Conservation (phyloP, 805 yeast genomes). For the Wilhelminamyces savonicus region DNA sequence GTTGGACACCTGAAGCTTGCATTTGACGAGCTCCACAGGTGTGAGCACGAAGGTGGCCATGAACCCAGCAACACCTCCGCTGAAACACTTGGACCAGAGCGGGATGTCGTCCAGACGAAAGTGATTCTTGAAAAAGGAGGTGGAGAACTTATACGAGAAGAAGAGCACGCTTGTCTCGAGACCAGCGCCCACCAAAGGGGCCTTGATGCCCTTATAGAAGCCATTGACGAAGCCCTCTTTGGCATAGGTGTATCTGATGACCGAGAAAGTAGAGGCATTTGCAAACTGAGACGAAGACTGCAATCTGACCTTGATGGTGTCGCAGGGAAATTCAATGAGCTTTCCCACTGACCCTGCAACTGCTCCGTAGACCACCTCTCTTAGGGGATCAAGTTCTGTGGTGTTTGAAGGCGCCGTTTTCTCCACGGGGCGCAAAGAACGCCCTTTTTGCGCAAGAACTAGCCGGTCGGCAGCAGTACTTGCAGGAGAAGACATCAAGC, state of each 20-base stretch:
- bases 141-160: slow-evolving; percentile 46
- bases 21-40: slow-evolving; percentile 88
- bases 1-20: slow-evolving; percentile 70
- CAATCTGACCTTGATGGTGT: slow-evolving; percentile 82
- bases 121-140: slow-evolving; percentile 24
- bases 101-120: slow-evolving; percentile 20
- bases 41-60: slow-evolving; percentile 79
- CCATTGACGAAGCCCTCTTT: slow-evolving; percentile 70
- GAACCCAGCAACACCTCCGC: slow-evolving; percentile 83
- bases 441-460: too few species aligned
- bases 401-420: background rate
- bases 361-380: slow-evolving; percentile 45
- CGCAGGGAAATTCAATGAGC: slow-evolving; percentile 85
- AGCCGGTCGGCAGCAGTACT: too few species aligned
- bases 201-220: slow-evolving; percentile 70
- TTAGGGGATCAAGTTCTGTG: slow-evolving; percentile 10
- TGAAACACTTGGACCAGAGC: slow-evolving; percentile 41
- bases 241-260: slow-evolving; percentile 53
- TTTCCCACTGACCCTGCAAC: slow-evolving; percentile 81
- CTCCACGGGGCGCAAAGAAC: too few species aligned
- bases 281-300: slow-evolving; percentile 45
- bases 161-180: slow-evolving; percentile 80
- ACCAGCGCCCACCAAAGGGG: slow-evolving; percentile 89
- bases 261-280: slow-evolving; percentile 55
- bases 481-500: too few species aligned